Base-by-base conservation (phyloP, 179 eudicot genomes). In the Pouteria campechiana region DNA sequence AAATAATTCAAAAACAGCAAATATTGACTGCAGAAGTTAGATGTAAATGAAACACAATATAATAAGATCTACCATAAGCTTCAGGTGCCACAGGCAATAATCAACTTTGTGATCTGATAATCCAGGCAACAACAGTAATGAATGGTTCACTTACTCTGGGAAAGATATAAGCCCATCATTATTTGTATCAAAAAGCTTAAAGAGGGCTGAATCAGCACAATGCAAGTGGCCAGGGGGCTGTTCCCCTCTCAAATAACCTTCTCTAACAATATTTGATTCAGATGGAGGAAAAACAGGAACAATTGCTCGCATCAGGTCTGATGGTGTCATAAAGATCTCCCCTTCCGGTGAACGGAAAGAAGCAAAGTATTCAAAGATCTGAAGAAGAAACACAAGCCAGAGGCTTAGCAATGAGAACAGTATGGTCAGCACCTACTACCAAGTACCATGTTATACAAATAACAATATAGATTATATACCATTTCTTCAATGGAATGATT, bases 281-380 rank as follows among this genome's bases (percentile, higher is more conserved):
- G 93, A 71, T 25, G 93, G 78, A 20, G 97, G 89, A 52, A 85
- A 89, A 23, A 89, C 95, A 0, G 97, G 93, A 44, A 89, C 86
- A 22, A 81, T 71, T 16, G 95, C 95, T 32, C 93, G 63, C 95
- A 85, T 78, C 63, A 89, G 55, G 58, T 89, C 97, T 9, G 61
- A 69, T 27, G 97, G 83, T 31, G 93, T 89, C 95, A 89, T 85
- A 55, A 52, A 74, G 10, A 57, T 35, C 49, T 89, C 93, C 8
- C 95, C 95, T 9, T 37, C 37, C 17, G 68, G 37, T 6, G 72
- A 17, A 61, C 35, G 44, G 18, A 51, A 25, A 0, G 93, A 78
- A 27, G 97, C 93, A 53, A 89, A 89, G 74, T 89, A 89, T 67
- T 81, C 89, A 15, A 89, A 89, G 17, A 89, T 89, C 97, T 89